phyloP scores from a whole-genome alignment of 768 basidiomycete genomes.

The Punctularia strigosozonata region DNA sequence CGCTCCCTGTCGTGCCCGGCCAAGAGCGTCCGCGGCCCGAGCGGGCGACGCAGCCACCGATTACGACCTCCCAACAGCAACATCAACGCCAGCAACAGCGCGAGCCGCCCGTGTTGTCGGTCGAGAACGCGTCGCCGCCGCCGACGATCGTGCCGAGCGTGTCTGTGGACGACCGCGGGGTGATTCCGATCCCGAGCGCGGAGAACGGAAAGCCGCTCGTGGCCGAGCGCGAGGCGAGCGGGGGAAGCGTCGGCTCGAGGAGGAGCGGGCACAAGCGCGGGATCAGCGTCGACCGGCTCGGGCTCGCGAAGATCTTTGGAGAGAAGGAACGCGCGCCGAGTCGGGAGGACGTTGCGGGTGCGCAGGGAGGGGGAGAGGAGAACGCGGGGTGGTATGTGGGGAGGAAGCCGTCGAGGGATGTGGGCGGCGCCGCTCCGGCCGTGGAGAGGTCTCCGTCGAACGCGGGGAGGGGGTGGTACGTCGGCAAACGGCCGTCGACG shows the following conservation, averaged over 20 bases:
- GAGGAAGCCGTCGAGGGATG: conserved; percentile 33
- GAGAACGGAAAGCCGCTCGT: conserved; percentile 12
- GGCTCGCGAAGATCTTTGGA: conserved; percentile 65
- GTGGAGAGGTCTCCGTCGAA: conserved; percentile 22
- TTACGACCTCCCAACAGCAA: no score
- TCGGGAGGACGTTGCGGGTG: conserved; percentile 14
- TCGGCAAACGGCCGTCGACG: conserved; percentile 18
- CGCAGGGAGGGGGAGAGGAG: no score
- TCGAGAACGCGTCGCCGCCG: conserved; percentile 23
- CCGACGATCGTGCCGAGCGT: no score
- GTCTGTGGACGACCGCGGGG: no score
- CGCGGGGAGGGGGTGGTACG: conserved; percentile 11
- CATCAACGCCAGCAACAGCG: no score
- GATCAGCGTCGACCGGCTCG: conserved; percentile 70
- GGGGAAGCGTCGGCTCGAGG: conserved; percentile 23
- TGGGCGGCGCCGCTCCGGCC: no score
- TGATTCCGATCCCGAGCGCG: conserved; percentile 9
- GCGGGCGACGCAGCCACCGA: no score
- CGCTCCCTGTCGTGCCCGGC: no score
- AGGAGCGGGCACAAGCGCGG: conserved; percentile 52
- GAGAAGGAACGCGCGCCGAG: no score
- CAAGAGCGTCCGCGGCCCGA: no score
- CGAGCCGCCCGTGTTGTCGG: conserved; percentile 16
- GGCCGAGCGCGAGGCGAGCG: conserved; percentile 9
- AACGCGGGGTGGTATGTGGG: no score